Evolutionary conservation across 2,329 filamentous ascomycete species (phyloP), one percentile per base, ranked within the genome.

Genomic region (Colletotrichum graminicola): DNA sequence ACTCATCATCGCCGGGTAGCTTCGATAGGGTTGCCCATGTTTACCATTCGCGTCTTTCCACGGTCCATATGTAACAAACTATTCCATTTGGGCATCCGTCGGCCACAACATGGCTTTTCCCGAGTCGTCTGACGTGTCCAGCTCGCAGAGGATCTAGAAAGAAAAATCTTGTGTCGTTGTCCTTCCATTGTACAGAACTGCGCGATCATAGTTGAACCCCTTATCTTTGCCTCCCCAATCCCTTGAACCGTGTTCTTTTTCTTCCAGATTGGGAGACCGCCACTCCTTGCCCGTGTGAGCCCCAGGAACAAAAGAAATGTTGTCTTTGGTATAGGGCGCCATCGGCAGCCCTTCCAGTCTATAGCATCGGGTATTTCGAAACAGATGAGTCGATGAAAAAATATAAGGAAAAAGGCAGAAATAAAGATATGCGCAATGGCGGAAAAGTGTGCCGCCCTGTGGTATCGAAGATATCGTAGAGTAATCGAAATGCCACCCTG

Each of bases 391-490:
- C 62, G 54, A 70, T 55, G 10, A 62, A 41, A 29, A 29, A 41
- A 62, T 29, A 32, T 55, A 5, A 29, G 64, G 62, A 54, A 66
- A 49, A 67, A 47, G 59, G 45, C 41, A 41, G 63, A 71, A 67
- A 62, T 62, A 67, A 36, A 67, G 39, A 65, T 73, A n/a, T 66
- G 62, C 57, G 73, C 71, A 59, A 70, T 61, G 62, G 56, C 71
- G 63, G 59, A 63, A 52, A 34, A 41, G 39, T 29, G 45, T 62
- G 51, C 71, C 63, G 66, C 62, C 59, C 61, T 67, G 26, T 74
- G 73, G 73, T 74, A 74, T 74, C 71, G 73, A 73, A 70, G 61
- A 69, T 67, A 73, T 68, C 70, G 63, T 63, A 39, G 71, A 74
- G 73, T 59, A 71, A 67, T 62, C 67, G 68, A 73, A 59, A 64